Percentiles rank a stretch among this genome's conserved stretches.
Conservation (phyloP, 164 flowering plant genomes). For the Annona cherimola region DNA sequence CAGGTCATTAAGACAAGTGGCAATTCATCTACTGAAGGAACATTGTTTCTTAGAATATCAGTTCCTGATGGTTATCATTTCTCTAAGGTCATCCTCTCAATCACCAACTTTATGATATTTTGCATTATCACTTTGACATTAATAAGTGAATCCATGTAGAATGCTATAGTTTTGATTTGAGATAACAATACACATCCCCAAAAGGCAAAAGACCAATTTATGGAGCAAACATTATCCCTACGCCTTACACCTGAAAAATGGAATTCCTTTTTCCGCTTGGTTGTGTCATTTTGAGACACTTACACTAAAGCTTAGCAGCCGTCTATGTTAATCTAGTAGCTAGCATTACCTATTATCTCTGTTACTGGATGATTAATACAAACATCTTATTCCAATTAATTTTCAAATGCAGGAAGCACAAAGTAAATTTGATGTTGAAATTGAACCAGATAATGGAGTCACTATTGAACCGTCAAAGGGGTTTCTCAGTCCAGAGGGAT, state of each 20-base stretch:
- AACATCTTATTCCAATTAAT: background rate
- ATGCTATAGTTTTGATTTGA: too few relatives aligned
- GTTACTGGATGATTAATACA: too few relatives aligned
- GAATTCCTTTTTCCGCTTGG: too few relatives aligned
- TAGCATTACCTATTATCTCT: too few relatives aligned
- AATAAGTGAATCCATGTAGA: too few relatives aligned
- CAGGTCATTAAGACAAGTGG: constrained; percentile 46
- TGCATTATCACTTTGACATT: background rate
- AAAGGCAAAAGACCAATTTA: too few relatives aligned
- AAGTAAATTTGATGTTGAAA: constrained; percentile 67
- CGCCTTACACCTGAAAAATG: too few relatives aligned
- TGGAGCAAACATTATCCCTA: too few relatives aligned
- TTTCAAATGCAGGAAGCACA: constrained; percentile 69
- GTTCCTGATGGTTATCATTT: constrained; percentile 87
- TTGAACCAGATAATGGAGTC: constrained; percentile 63
- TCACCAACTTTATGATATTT: background rate
- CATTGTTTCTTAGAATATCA: constrained; percentile 49
- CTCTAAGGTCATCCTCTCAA: constrained; percentile 63
- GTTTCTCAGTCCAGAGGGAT: constrained; percentile 60
- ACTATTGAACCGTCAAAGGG: constrained; percentile 66
- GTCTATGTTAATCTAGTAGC: too few relatives aligned
- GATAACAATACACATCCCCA: too few relatives aligned
- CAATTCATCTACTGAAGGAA: constrained; percentile 61
- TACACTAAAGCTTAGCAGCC: too few relatives aligned
- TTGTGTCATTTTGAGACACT: too few relatives aligned